Percentiles rank a stretch among this genome's conserved stretches.
phyloP scores from a whole-genome alignment of 2,329 filamentous ascomycete genomes.

The Juglanconis sp. region DNA sequence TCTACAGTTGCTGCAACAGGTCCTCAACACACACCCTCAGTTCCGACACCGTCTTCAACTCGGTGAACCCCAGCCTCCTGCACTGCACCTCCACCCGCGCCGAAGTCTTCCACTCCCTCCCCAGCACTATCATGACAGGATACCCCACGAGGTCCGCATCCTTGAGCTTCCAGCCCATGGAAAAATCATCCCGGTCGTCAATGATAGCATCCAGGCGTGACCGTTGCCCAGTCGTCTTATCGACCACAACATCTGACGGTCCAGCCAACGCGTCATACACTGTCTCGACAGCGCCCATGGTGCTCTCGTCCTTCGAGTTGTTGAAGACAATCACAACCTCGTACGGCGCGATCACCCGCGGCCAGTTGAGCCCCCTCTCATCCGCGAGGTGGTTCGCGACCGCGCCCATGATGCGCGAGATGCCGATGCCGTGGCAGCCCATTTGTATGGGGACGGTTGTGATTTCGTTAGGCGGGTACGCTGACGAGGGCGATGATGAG shows the following conservation, averaged over 20 bases:
- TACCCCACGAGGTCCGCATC: slow-evolving; percentile 91
- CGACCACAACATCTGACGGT: slow-evolving; percentile 11
- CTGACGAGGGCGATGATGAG: slow-evolving; percentile 4
- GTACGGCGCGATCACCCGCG: slow-evolving; percentile 79
- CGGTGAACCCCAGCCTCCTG: slow-evolving; percentile 60
- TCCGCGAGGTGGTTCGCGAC: slow-evolving; percentile 75
- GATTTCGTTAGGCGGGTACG: slow-evolving; percentile 22
- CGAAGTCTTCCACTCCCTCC: slow-evolving; percentile 61
- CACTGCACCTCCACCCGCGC: slow-evolving; percentile 75
- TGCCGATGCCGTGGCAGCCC: slow-evolving; percentile 94
- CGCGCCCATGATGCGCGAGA: slow-evolving; percentile 85
- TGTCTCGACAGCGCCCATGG: slow-evolving; percentile 45
- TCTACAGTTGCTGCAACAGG: slow-evolving; percentile 51
- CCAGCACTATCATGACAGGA: slow-evolving; percentile 77
- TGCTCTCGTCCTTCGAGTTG: slow-evolving; percentile 31
- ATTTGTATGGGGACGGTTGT: slow-evolving; percentile 66
- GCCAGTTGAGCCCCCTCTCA: slow-evolving; percentile 79
- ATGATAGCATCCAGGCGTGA: slow-evolving; percentile 60
- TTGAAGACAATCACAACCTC: slow-evolving; percentile 64
- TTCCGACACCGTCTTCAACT: slow-evolving; percentile 51
- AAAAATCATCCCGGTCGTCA: slow-evolving; percentile 64
- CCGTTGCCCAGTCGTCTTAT: not conserved
- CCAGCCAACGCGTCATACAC: slow-evolving; percentile 61
- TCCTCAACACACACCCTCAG: slow-evolving; percentile 44
- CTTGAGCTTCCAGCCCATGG: slow-evolving; percentile 78